Evolutionary conservation across 1,139 yeast species (phyloP).

Genomic region (Suhomyces bribrorum): DNA sequence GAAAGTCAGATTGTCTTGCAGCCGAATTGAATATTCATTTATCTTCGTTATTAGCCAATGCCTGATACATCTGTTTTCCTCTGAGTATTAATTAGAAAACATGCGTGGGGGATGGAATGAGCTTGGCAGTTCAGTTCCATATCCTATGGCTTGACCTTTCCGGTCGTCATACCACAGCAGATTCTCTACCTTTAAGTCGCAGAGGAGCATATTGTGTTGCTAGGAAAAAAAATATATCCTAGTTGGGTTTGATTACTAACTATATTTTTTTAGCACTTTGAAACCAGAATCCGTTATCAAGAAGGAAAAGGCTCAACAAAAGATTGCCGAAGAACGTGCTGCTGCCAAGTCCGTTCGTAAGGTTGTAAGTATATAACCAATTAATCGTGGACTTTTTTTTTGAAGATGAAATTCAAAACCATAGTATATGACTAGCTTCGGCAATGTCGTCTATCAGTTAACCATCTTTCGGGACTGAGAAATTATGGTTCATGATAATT

Average conservation of each 20-base stretch:
- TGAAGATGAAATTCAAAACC: slow-evolving; percentile 67
- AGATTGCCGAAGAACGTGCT: slow-evolving; percentile 83
- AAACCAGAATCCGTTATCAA: slow-evolving; percentile 95
- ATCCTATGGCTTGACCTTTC: slow-evolving; percentile 27
- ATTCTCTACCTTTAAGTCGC: slow-evolving; percentile 10
- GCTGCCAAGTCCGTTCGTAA: slow-evolving; percentile 85
- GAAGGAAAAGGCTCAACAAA: slow-evolving; percentile 90
- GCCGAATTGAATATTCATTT: slow-evolving; percentile 28
- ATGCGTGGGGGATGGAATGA: slow-evolving; percentile 42
- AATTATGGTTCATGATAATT: slow-evolving; percentile 14
- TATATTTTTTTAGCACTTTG: slow-evolving; percentile 43
- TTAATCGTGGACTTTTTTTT: slow-evolving; percentile 20
- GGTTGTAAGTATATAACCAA: slow-evolving; percentile 78
- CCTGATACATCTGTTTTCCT: slow-evolving; percentile 54
- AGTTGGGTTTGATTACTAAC: slow-evolving; percentile 43
- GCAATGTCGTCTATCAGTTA: slow-evolving; percentile 93
- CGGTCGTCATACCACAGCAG: slow-evolving; percentile 17
- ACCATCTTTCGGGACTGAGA: slow-evolving; percentile 99
- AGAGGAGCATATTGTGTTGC: slow-evolving; percentile 21
- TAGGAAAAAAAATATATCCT: slow-evolving; percentile 4
- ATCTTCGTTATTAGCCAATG: slow-evolving; percentile 41
- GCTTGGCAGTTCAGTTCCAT: slow-evolving; percentile 50
- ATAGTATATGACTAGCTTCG: slow-evolving; percentile 73
- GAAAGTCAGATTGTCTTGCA: slow-evolving; percentile 51
- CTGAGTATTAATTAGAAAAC: slow-evolving; percentile 33